Evolutionary conservation across 176 grass and related monocot species (phyloP).

Genomic region (Ananas comosus): DNA sequence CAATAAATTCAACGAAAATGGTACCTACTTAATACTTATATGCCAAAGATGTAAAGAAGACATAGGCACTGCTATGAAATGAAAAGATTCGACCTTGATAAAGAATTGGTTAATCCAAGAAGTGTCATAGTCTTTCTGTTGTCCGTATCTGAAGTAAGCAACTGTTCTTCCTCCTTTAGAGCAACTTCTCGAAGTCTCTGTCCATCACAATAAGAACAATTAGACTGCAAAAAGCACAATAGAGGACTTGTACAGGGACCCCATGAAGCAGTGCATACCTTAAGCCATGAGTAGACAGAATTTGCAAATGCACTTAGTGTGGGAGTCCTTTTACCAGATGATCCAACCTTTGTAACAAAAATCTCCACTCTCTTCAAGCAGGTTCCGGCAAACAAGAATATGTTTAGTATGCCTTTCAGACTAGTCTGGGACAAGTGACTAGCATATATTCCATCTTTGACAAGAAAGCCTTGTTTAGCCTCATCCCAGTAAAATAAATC

Average conservation of each 20-base stretch:
- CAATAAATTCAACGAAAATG: neutral
- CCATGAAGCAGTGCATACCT: conserved; percentile 29
- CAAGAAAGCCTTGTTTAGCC: conserved; percentile 23
- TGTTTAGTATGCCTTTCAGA: conserved; percentile 37
- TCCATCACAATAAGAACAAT: conserved; percentile 25
- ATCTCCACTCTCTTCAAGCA: conserved; percentile 82
- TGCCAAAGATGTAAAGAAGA: neutral
- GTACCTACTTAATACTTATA: neutral
- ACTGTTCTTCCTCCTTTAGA: conserved; percentile 70
- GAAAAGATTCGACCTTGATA: conserved; percentile 57
- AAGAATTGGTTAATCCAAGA: conserved; percentile 53
- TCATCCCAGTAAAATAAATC: conserved; percentile 53
- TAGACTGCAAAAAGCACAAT: conserved; percentile 5
- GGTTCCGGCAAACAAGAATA: conserved; percentile 54
- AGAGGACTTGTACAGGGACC: neutral
- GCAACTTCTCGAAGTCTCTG: conserved; percentile 61
- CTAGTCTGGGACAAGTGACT: conserved; percentile 51
- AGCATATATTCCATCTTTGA: conserved; percentile 46
- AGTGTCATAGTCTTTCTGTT: conserved; percentile 43
- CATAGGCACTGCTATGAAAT: neutral
- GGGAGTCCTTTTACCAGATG: conserved; percentile 9
- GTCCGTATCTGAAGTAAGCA: conserved; percentile 28
- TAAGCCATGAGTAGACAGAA: conserved; percentile 67
- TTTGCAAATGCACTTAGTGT: conserved; percentile 66
- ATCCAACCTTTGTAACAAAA: conserved; percentile 45